Evolutionary conservation across 2,329 filamentous ascomycete species (phyloP), one percentile per base, ranked within the genome.

Genomic region (Neofusicoccum sp.): DNA sequence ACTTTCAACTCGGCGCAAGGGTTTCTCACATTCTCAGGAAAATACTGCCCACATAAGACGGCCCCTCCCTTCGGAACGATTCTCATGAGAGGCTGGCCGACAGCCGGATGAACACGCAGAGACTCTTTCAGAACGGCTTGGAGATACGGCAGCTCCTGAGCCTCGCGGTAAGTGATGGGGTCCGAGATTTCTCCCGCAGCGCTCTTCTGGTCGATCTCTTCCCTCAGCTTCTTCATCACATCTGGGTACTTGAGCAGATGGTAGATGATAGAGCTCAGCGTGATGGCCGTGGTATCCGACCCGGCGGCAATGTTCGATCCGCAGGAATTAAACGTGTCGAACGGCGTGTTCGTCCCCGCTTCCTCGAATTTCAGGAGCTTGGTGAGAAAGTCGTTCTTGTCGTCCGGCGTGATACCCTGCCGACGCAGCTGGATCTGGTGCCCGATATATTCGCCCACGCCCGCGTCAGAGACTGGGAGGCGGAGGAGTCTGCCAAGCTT

Each of bases 101-200:
- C 33, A 7, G 51, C 51, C 20, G 51, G 51, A 43, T 54, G 51
- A 7, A 31, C 24, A 24, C 78, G 70, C 12, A 78, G 64, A 1
- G 70, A 69, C 63, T 79, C 76, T 58, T 76, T 79, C 62, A 76
- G 74, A 14, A 77, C 71, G 0, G 71, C 75, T 67, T 66, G 67
- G 44, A 71, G 54, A 41, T 68, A 71, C 1, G 67, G 63, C 41
- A 80, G 41, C 3, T 54, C 6, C 9, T 54, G 51, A 14, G 51
- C 6, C 2, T 41, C 36, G 24, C 36, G 26, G 5, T 41, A 54
- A 6, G 36, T 28, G 28, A 54, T n/a, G 1, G 26, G 6, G n/a
- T 24, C 26, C 3, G 12, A 4, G 3, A 33, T 12, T 2, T 2
- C 4, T 20, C n/a, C 20, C 26, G 7, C 12, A 2, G 24, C 16